phyloP scores from a whole-genome alignment of 2,329 filamentous ascomycete species.

The Parastagonospora nodorum region DNA sequence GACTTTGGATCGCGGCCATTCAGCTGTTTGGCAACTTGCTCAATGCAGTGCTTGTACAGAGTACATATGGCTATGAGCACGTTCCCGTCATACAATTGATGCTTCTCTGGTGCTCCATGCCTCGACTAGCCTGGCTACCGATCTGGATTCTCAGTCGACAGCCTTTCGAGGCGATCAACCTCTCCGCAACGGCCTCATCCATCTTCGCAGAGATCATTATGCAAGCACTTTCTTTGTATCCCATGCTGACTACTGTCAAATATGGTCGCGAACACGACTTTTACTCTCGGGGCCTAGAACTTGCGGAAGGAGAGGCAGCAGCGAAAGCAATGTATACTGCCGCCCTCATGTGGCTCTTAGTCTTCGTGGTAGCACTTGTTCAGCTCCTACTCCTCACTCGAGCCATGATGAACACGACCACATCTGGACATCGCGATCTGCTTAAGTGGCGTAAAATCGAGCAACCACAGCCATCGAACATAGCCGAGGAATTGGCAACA shows the following conservation, averaged over 20 bases:
- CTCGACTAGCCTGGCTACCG: slow-evolving; percentile 33
- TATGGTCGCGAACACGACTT: slow-evolving; percentile 37
- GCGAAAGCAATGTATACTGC: slow-evolving; percentile 38
- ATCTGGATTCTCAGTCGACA: slow-evolving; percentile 16
- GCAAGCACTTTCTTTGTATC: slow-evolving; percentile 25
- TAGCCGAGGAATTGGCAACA: neutral
- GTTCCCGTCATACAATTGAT: slow-evolving; percentile 28
- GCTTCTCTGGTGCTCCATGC: slow-evolving; percentile 41
- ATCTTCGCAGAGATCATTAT: slow-evolving; percentile 34
- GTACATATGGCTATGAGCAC: slow-evolving; percentile 24
- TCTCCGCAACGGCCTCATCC: slow-evolving; percentile 14
- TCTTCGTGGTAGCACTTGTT: slow-evolving; percentile 8
- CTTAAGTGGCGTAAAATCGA: neutral
- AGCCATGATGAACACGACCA: neutral
- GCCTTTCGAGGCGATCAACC: slow-evolving; percentile 13
- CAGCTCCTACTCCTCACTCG: slow-evolving; percentile 5
- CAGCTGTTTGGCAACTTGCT: slow-evolving; percentile 27
- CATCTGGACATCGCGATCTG: neutral
- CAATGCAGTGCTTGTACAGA: slow-evolving; percentile 27
- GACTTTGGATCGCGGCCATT: slow-evolving; percentile 22
- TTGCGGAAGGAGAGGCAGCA: slow-evolving; percentile 11
- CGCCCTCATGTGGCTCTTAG: slow-evolving; percentile 33
- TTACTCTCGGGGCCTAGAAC: slow-evolving; percentile 22
- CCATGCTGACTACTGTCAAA: slow-evolving; percentile 30
- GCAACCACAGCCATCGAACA: no score